Evolutionary conservation across 129 eudicot genomes (phyloP), one percentile per base, ranked within the genome.

Genomic region (Arctium lappa): DNA sequence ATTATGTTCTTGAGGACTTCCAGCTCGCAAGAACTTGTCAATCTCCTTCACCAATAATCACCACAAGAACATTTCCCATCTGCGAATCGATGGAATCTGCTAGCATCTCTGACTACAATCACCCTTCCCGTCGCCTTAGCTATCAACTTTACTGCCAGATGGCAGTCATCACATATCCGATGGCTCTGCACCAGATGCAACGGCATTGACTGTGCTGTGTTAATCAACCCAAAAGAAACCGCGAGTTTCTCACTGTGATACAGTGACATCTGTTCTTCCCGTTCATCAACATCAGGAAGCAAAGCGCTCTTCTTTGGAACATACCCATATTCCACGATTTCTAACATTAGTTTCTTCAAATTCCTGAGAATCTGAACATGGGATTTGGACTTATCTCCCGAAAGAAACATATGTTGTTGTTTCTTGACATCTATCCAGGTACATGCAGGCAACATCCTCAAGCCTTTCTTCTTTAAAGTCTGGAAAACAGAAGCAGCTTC

Each of bases 381-480:
- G 22, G 84, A 75, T 79, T 89, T 91, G 0, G 85, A 74, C 74
- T 87, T 91, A 69, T 90, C 91, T 37, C 91, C 96, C 16, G 94
- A 85, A 44, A 82, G 53, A 78, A 94, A 90, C 86, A 73, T 84
- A 44, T 90, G 85, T 29, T 85, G 86, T 75, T 87, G 88, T 81
- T 94, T 92, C 88, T 92, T 92, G 85, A 94, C 90, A 15, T 92
- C 97, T 63, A 94, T 89, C 97, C 97, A 92, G 8, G 96, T 94
- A 80, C 96, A 89, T 3, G 87, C 94, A 56, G 92, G 94, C 78
- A 85, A 65, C 88, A 92, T 85, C 76, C 86, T 87, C 75, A 94
- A 77, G 66, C 98, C 98, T 81, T 92, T 92, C 76, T 76, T 91
- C 81, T 76, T 90, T 77, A 92, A 62, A 72, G 91, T 85, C 48